phyloP scores from a whole-genome alignment of 2,329 filamentous ascomycete species.

The Lomentospora prolificans region DNA sequence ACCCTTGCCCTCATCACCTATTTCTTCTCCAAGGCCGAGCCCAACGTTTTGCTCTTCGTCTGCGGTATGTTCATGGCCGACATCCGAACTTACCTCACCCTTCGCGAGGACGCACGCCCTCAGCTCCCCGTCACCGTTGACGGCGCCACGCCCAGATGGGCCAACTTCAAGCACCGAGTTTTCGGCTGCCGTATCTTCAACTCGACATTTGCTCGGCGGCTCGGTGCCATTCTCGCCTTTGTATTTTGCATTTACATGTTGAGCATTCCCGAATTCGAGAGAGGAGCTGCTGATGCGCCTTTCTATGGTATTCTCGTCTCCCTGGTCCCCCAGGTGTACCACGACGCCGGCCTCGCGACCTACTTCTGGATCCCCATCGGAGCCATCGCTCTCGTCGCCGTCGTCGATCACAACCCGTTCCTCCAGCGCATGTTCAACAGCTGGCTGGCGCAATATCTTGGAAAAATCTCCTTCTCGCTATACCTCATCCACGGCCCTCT shows the following conservation, averaged over 20 bases:
- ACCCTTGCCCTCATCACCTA: conserved; percentile 47
- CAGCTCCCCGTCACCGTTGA: not conserved
- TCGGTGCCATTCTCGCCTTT: not conserved
- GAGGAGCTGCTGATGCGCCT: not conserved
- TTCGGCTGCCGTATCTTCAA: not conserved
- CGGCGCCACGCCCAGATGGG: not conserved
- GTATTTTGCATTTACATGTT: not conserved
- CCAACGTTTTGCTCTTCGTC: conserved; percentile 51
- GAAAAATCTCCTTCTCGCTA: conserved; percentile 50
- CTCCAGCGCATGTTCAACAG: conserved; percentile 50
- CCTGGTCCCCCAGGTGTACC: conserved; percentile 1
- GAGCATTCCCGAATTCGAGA: conserved; percentile 3
- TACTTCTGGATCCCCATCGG: conserved; percentile 61
- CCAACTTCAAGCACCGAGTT: not conserved
- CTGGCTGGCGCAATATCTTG: conserved; percentile 50
- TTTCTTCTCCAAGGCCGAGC: conserved; percentile 59
- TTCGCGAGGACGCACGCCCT: not conserved
- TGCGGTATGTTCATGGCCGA: conserved; percentile 53
- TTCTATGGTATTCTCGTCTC: conserved; percentile 36
- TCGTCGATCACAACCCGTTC: conserved; percentile 46
- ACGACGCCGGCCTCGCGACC: not conserved
- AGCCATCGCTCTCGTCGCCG: conserved; percentile 43
- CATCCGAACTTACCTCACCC: not conserved
- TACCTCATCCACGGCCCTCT: conserved; percentile 58
- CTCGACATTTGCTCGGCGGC: not conserved